A percentile compares a stretch with the other conserved stretches of the same genome.
These are phyloP conservation scores for Xerocomus amazonicus DNA, from an alignment of 1,284 basidiomycete species.

Conservation along the genomic window DNA sequence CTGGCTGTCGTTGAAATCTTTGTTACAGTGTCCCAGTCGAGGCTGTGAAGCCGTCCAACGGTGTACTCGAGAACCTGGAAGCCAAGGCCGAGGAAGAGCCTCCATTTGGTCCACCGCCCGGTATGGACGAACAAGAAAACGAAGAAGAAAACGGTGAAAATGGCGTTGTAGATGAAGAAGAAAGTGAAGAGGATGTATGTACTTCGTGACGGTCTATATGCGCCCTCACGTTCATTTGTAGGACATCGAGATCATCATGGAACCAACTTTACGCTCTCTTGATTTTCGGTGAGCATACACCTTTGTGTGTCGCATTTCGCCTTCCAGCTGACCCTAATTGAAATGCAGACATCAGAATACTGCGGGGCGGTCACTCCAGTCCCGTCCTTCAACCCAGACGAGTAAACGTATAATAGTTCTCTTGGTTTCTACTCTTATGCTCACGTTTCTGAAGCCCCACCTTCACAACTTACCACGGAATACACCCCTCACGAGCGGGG, in stretches of 20 bases:
- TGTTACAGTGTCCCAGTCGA: slow-evolving; percentile 46
- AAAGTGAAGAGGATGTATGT: slow-evolving; percentile 45
- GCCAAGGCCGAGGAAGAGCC: slow-evolving; percentile 39
- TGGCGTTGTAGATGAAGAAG: slow-evolving; percentile 31
- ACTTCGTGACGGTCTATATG: neutral
- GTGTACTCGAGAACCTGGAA: slow-evolving; percentile 46
- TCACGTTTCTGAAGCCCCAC: slow-evolving; percentile 30
- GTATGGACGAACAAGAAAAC: slow-evolving; percentile 30
- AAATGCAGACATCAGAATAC: slow-evolving; percentile 31
- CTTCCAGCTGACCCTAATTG: slow-evolving; percentile 1
- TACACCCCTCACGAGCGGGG: slow-evolving; percentile 84
- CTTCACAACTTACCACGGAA: slow-evolving; percentile 79
- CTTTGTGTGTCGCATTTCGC: neutral
- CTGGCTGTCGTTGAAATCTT: slow-evolving; percentile 19
- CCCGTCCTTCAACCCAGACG: slow-evolving; percentile 27
- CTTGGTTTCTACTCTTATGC: neutral
- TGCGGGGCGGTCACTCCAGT: slow-evolving; percentile 18
- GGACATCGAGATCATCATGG: slow-evolving; percentile 82
- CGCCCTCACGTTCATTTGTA: slow-evolving; percentile 26
- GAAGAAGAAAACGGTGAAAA: slow-evolving; percentile 34
- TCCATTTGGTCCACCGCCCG: slow-evolving; percentile 26
- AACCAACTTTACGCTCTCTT: slow-evolving; percentile 61
- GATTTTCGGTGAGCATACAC: slow-evolving; percentile 59
- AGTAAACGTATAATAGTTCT: slow-evolving; percentile 31
- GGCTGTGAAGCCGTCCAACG: slow-evolving; percentile 41